Evolutionary conservation across 495 filamentous ascomycete genomes (phyloP).

Genomic region (Oidiodendron maius): DNA sequence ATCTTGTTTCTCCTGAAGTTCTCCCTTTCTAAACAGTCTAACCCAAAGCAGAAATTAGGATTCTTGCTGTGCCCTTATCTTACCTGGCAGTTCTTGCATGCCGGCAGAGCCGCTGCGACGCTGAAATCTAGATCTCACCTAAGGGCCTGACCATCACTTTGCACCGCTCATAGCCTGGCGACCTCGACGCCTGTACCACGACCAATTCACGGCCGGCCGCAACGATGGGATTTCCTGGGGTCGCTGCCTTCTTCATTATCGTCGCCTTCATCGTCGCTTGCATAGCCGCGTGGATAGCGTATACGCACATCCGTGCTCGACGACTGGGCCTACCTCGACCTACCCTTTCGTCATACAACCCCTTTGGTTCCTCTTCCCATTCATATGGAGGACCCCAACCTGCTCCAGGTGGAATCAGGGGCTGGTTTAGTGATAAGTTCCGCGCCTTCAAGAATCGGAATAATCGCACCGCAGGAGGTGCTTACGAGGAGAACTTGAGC

Average conservation of each 20-base stretch:
- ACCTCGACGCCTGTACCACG: neutral
- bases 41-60: no score
- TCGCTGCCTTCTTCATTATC: conserved; percentile 34
- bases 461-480: conserved; percentile 50
- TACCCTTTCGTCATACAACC: conserved; percentile 54
- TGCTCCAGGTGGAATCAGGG: conserved; percentile 48
- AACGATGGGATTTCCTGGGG: conserved; percentile 14
- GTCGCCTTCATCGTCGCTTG: conserved; percentile 44
- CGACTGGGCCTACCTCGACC: conserved; percentile 61
- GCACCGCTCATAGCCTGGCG: neutral
- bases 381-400: conserved; percentile 42
- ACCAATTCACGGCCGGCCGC: neutral
- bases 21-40: no score
- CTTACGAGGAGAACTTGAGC: conserved; percentile 49
- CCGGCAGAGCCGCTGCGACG: no score
- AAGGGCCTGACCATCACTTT: no score
- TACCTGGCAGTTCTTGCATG: no score
- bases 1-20: no score
- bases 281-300: conserved; percentile 45
- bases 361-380: conserved; percentile 29
- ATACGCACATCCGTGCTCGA: conserved; percentile 53
- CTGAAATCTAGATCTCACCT: no score
- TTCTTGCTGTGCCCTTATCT: no score
- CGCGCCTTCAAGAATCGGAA: conserved; percentile 45
- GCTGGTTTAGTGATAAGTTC: conserved; percentile 49